Evolutionary conservation across 2,329 filamentous ascomycete species (phyloP).

Genomic region (Calycina marina): DNA sequence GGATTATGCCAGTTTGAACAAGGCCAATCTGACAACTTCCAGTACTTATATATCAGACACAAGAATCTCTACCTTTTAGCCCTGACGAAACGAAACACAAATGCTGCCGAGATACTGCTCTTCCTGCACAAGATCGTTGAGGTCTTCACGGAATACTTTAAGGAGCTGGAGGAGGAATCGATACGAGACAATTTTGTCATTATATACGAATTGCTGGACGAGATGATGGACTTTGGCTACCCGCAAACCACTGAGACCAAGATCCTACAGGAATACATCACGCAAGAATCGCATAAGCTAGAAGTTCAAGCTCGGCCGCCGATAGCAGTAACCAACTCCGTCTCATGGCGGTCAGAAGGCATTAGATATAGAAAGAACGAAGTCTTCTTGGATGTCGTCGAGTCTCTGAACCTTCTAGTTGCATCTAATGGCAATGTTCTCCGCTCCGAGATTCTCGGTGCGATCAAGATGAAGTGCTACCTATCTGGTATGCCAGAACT

Average conservation of each 20-base stretch:
- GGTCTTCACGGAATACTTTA: slow-evolving; percentile 99
- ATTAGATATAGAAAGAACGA: slow-evolving; percentile 99
- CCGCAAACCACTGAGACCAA: slow-evolving; percentile 97
- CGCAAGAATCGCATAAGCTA: slow-evolving; percentile 96
- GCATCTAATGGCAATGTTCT: slow-evolving; percentile 90
- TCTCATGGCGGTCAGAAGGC: slow-evolving; percentile 94
- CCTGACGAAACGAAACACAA: slow-evolving; percentile 95
- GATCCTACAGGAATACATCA: slow-evolving; percentile 98
- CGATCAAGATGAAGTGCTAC: slow-evolving; percentile 99
- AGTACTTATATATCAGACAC: slow-evolving; percentile 98
- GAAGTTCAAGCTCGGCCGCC: slow-evolving; percentile 92
- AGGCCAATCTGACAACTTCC: slow-evolving; percentile 9
- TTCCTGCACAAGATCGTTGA: slow-evolving; percentile 98
- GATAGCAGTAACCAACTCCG: slow-evolving; percentile 95
- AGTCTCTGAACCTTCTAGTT: slow-evolving; percentile 90
- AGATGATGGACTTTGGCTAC: slow-evolving; percentile 99
- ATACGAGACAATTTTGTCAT: slow-evolving; percentile 99
- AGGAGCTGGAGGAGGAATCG: slow-evolving; percentile 94
- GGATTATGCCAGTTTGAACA: slow-evolving; percentile 17
- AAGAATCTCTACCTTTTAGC: slow-evolving; percentile 98
- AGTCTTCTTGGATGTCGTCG: slow-evolving; percentile 94
- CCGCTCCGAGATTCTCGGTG: slow-evolving; percentile 88
- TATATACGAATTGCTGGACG: slow-evolving; percentile 95
- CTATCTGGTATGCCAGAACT: slow-evolving; percentile 96
- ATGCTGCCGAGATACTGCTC: slow-evolving; percentile 93